These are phyloP conservation scores for Podospora tetraspora DNA, from an alignment of 495 filamentous ascomycete genomes.

Conservation along the genomic window DNA sequence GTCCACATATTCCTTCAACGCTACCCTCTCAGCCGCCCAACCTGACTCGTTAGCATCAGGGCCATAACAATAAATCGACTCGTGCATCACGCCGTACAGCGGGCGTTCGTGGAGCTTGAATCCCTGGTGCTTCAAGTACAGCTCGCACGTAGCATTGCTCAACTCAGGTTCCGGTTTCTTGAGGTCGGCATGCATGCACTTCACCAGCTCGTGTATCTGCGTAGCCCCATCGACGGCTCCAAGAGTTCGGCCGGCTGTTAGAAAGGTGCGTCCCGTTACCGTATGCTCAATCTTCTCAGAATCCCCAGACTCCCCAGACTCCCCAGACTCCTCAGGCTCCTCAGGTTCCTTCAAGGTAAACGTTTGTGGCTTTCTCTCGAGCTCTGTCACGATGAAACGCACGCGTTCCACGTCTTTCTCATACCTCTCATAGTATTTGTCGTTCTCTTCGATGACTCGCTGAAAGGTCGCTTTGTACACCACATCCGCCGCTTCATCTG, in stretches of 20 bases:
- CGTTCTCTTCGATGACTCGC: constrained; percentile 40
- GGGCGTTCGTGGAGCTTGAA: constrained; percentile 23
- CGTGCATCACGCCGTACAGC: constrained; percentile 26
- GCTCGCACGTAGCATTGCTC: constrained; percentile 58
- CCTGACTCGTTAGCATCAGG: constrained; percentile 2
- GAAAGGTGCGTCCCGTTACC: constrained; percentile 63
- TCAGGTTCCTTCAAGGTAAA: neutral
- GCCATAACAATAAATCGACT: constrained; percentile 23
- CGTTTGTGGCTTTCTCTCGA: constrained; percentile 26
- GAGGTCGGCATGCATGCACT: constrained; percentile 23
- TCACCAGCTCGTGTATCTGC: constrained; percentile 53
- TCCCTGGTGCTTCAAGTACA: constrained; percentile 33
- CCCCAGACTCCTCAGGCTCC: no score
- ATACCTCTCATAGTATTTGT: constrained; percentile 69
- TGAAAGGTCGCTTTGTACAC: neutral
- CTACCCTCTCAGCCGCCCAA: constrained; percentile 45
- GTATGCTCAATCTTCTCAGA: neutral
- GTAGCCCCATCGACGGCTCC: constrained; percentile 43
- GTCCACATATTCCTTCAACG: constrained; percentile 9
- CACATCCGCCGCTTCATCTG: neutral
- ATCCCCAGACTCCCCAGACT: no score
- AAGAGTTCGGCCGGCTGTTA: constrained; percentile 70
- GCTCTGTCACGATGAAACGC: constrained; percentile 56
- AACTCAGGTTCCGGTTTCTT: constrained; percentile 56
- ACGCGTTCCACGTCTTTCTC: constrained; percentile 66